A percentile compares a stretch with the other conserved stretches of the same genome.
Evolutionary conservation across 441 rosid species (phyloP).

Genomic region (Macaranga tanarius): DNA sequence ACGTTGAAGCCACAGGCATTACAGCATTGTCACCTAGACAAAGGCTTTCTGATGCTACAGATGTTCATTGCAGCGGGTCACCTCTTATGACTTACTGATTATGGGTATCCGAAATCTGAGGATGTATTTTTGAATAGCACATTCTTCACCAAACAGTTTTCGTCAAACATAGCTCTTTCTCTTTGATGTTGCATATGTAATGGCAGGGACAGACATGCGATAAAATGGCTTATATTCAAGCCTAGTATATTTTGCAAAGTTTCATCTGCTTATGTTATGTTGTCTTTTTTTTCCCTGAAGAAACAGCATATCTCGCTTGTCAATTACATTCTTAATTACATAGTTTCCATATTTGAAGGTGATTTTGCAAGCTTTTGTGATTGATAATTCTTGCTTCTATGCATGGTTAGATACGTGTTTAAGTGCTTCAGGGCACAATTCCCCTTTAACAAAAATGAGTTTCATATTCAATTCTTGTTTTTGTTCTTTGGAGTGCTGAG

Average conservation of each 20-base stretch:
- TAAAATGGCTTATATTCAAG: background rate
- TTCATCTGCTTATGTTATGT: background rate
- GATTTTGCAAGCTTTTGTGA: too few relatives aligned
- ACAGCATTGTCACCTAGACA: slow-evolving; percentile 73
- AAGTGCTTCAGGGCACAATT: too few relatives aligned
- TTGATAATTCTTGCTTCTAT: too few relatives aligned
- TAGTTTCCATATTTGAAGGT: too few relatives aligned
- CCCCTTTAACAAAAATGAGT: background rate
- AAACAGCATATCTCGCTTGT: background rate
- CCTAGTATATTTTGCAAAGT: background rate
- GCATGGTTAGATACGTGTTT: too few relatives aligned
- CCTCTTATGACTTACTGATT: slow-evolving; percentile 87
- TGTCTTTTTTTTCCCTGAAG: background rate
- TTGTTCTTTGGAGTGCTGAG: background rate
- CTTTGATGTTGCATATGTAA: slow-evolving; percentile 1
- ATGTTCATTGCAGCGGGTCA: slow-evolving; percentile 86
- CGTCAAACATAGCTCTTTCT: background rate
- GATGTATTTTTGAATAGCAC: slow-evolving; percentile 3
- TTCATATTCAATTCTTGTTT: background rate
- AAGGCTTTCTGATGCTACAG: slow-evolving; percentile 82
- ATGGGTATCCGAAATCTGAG: background rate
- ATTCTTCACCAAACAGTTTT: background rate
- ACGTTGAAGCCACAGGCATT: slow-evolving; percentile 69
- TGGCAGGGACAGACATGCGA: background rate
- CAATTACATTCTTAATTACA: too few relatives aligned